Evolutionary conservation across 2,329 filamentous ascomycete genomes (phyloP), one percentile per base, ranked within the genome.

Genomic region (Ceratocystis albifundus): DNA sequence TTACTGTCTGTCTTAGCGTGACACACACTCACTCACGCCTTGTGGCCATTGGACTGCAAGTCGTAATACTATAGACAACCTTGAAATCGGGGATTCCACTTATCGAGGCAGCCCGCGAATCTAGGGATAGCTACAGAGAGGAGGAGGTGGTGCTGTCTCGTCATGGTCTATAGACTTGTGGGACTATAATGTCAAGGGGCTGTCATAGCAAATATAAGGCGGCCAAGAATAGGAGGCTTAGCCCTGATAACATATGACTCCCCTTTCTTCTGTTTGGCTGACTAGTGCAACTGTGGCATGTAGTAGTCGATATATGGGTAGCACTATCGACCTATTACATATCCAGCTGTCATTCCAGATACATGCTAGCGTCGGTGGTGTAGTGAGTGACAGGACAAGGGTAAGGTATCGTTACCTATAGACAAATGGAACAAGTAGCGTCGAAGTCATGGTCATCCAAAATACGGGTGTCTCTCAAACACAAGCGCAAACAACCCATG

Each of bases 251-350:
- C 2, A 15, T 25, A 22, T 15, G 28, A 4, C 7, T 59, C 28
- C 55, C 55, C n/a, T 59, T 59, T 30, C 28, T 59, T 57, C 10
- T 3, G 30, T 57, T 6, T n/a, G 1, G 15, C 8, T 15, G 20
- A 30, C 8, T n/a, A 12, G 55, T 10, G 32, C 10, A 41, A 41
- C 36, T 41, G 12, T 57, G 55, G 55, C 28, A 59, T 59, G 55
- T 4, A n/a, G 17, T 30, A 17, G 22, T 17, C 28, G 17, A 59
- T 59, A 15, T 59, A 59, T 59, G 17, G 55, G 55, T n/a, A 20
- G 55, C 25, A 17, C 55, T 59, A 59, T 59, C 32, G 15, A 36
- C 32, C 28, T 59, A 32, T 59, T 59, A 25, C 55, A 59, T 59
- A 7, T n/a, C 28, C 55, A 2, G 55, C 3, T 36, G 25, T 1